phyloP scores from a whole-genome alignment of 2,329 filamentous ascomycete genomes.

The Colletotrichum sp. region DNA sequence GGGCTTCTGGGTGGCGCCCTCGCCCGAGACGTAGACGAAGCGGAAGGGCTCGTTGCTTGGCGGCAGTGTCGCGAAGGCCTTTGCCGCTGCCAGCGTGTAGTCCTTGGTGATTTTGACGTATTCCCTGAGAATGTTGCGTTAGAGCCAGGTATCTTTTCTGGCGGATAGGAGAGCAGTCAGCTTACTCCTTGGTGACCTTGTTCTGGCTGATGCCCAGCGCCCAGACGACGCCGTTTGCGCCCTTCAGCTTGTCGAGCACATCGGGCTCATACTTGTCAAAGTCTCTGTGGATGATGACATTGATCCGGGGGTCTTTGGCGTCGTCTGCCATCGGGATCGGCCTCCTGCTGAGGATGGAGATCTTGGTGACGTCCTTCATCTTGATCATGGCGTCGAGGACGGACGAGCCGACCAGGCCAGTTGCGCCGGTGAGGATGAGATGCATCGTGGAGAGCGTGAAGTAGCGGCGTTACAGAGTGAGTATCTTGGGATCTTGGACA shows the following conservation, averaged over 20 bases:
- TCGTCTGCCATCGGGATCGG: slow-evolving; percentile 67
- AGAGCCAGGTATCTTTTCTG: not conserved
- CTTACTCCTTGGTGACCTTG: slow-evolving; percentile 62
- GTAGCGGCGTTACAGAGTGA: not conserved
- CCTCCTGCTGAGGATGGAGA: slow-evolving; percentile 70
- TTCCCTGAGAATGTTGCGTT: slow-evolving; percentile 39
- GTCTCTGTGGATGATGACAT: slow-evolving; percentile 71
- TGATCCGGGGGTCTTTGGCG: slow-evolving; percentile 60
- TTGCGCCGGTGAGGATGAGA: slow-evolving; percentile 71
- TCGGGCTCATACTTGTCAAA: slow-evolving; percentile 63
- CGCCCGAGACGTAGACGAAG: slow-evolving; percentile 74
- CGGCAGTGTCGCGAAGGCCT: slow-evolving; percentile 58
- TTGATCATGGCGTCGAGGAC: slow-evolving; percentile 67
- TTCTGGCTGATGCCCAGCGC: slow-evolving; percentile 70
- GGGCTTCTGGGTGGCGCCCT: slow-evolving; percentile 62
- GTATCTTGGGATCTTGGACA: fast-evolving
- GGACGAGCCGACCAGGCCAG: slow-evolving; percentile 66
- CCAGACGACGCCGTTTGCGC: slow-evolving; percentile 74
- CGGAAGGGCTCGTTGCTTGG: slow-evolving; percentile 57
- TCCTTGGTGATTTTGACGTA: slow-evolving; percentile 72
- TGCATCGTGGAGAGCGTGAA: slow-evolving; percentile 50
- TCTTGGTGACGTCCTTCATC: slow-evolving; percentile 59
- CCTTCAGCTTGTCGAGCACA: slow-evolving; percentile 63
- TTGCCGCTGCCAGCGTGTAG: slow-evolving; percentile 67
- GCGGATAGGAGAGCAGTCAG: not conserved